Base-by-base conservation (phyloP, 257 asterid species). In the Dorcoceras hygrometricum region DNA sequence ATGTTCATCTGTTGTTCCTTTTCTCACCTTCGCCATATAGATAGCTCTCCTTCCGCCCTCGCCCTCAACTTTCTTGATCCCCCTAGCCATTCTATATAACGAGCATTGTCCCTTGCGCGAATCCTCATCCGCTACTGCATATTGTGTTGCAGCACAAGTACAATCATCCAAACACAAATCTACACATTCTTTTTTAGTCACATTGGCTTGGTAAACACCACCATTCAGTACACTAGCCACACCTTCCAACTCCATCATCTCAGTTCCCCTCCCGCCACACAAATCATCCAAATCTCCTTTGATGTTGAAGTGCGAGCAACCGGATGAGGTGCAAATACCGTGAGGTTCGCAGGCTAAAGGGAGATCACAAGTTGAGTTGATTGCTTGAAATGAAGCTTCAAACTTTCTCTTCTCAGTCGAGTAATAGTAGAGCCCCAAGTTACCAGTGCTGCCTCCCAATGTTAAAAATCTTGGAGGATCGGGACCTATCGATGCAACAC, bases 281-380 rank as follows among this genome's bases (percentile, higher is more conserved):
- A 70, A 26, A 50, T 83, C 86, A 43, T 73, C 83, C 0, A 78
- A 22, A 16, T 32, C 53, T 2, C 67, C 81, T 10, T 63, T 66
- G 9, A 48, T 66, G 57, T 95, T 73, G 3, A 87, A 77, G 73
- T 90, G 81, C 9, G 95, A 89, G 67, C 98, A 91, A 6, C 91
- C 81, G n/a, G 98, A 77, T 20, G 73, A 67, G 14, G 81, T 80
- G 67, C 96, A 91, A 25, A 91, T 80, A 4, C 87, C 95, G 4
- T 84, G 84, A 0, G 92, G 80, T 48, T 76, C 68, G 62, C 98
- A 91, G 0, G 92, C 81, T 76, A 91, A 62, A 1, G 96, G 98
- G 56, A 85, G 93, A 69, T 91, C 92, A 66, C 96, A 91, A 3
- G 86, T 81, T 10, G 23, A 58, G 60, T 80, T 80, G 16, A 87